phyloP scores from a whole-genome alignment of 1,284 basidiomycete genomes.

The Pisolithus thermaeus region DNA sequence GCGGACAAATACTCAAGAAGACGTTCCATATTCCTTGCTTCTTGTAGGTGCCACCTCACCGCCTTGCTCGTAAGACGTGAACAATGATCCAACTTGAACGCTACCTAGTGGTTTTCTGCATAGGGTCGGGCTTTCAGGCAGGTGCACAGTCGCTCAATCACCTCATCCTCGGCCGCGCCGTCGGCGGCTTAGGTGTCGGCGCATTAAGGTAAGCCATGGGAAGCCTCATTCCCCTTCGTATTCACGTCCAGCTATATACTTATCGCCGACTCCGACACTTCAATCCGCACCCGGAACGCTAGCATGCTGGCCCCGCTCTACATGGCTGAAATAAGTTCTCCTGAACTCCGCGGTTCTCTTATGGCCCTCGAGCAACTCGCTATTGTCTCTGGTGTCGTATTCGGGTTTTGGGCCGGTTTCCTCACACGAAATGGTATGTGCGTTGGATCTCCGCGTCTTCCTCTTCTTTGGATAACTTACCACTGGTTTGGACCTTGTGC shows the following conservation, averaged over 20 bases:
- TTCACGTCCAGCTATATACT: neutral
- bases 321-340: slow-evolving; percentile 78
- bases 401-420: slow-evolving; percentile 80
- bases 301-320: slow-evolving; percentile 78
- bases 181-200: slow-evolving; percentile 77
- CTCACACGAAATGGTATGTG: slow-evolving; percentile 56
- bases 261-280: neutral
- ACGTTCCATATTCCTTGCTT: slow-evolving; percentile 61
- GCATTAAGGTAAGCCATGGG: slow-evolving; percentile 50
- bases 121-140: slow-evolving; percentile 68
- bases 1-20: slow-evolving; percentile 66
- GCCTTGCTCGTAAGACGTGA: neutral
- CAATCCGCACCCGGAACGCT: neutral
- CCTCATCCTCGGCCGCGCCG: slow-evolving; percentile 60
- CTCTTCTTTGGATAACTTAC: neutral
- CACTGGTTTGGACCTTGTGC: slow-evolving; percentile 1
- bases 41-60: slow-evolving; percentile 38
- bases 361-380: slow-evolving; percentile 76
- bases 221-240: neutral
- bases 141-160: slow-evolving; percentile 49
- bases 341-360: slow-evolving; percentile 75
- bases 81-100: neutral
- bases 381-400: slow-evolving; percentile 71
- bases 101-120: slow-evolving; percentile 55
- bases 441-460: neutral